Percentiles rank a stretch among this genome's conserved stretches.
Evolutionary conservation across 768 basidiomycete species (phyloP).

Genomic region (Rhizopogon vesiculosus): DNA sequence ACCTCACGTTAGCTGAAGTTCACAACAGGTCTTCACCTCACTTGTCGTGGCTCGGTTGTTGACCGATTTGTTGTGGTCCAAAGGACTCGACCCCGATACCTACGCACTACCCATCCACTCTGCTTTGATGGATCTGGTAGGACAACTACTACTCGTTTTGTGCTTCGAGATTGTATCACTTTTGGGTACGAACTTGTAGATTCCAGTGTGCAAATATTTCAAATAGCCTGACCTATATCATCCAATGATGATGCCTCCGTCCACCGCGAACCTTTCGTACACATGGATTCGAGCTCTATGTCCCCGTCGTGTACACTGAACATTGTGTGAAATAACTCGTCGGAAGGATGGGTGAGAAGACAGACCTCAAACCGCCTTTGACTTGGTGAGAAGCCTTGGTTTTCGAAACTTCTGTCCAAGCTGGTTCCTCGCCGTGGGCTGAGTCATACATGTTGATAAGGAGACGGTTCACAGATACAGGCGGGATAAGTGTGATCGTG

Average conservation of each 20-base stretch:
- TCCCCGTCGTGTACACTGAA: neutral
- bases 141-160: slow-evolving; percentile 72
- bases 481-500: neutral
- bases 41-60: slow-evolving; percentile 60
- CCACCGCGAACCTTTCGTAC: neutral
- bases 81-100: slow-evolving; percentile 79
- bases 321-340: neutral
- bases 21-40: slow-evolving; percentile 60
- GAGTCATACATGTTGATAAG: neutral
- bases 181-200: slow-evolving; percentile 25
- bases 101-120: slow-evolving; percentile 94
- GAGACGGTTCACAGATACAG: neutral
- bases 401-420: neutral
- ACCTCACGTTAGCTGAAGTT: neutral
- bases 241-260: neutral
- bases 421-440: neutral
- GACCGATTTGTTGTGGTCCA: slow-evolving; percentile 77
- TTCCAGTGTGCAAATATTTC: neutral
- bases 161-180: slow-evolving; percentile 66
- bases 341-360: neutral
- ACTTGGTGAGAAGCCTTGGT: neutral
- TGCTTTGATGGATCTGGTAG: slow-evolving; percentile 80
- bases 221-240: neutral
- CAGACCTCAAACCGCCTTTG: neutral
- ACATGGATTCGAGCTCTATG: neutral